A percentile compares a stretch with the other conserved stretches of the same genome.
These are phyloP conservation scores for Penicillium fimorum DNA, from an alignment of 495 filamentous ascomycete genomes.

Conservation along the genomic window DNA sequence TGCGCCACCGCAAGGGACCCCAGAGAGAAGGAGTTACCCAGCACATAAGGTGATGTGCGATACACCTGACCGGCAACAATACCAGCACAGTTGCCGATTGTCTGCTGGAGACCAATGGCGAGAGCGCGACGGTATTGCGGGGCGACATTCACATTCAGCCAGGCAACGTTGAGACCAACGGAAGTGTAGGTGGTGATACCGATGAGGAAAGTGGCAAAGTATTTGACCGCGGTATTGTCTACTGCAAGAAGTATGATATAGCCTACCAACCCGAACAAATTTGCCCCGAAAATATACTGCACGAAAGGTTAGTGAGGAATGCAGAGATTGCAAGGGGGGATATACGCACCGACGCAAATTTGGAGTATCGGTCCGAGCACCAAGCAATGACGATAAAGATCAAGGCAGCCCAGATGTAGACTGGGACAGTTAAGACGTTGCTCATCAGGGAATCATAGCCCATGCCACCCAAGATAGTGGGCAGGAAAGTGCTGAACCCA, in stretches of 20 bases:
- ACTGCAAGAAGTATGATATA: constrained; percentile 51
- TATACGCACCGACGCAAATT: constrained; percentile 32
- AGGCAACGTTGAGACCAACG: constrained; percentile 53
- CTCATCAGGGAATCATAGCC: constrained; percentile 50
- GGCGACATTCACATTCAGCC: constrained; percentile 58
- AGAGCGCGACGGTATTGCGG: constrained; percentile 57
- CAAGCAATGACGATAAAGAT: constrained; percentile 44
- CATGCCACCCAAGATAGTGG: constrained; percentile 53
- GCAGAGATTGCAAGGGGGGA: background rate
- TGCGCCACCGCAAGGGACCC: constrained; percentile 43
- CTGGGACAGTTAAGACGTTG: constrained; percentile 47
- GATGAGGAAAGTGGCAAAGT: constrained; percentile 56
- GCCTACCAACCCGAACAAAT: constrained; percentile 49
- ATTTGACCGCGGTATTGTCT: constrained; percentile 44
- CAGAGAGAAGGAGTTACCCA: constrained; percentile 51
- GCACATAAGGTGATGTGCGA: constrained; percentile 47
- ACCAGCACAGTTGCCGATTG: constrained; percentile 56
- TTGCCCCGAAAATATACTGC: constrained; percentile 41
- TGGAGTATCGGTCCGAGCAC: constrained; percentile 40
- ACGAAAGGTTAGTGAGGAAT: constrained; percentile 1
- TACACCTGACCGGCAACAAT: constrained; percentile 56
- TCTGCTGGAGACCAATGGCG: constrained; percentile 57
- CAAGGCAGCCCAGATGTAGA: constrained; percentile 43
- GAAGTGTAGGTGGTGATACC: constrained; percentile 51
- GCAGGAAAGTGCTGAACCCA: constrained; percentile 60